Evolutionary conservation across 2,329 filamentous ascomycete species (phyloP).

Genomic region (Penicillium hordei): DNA sequence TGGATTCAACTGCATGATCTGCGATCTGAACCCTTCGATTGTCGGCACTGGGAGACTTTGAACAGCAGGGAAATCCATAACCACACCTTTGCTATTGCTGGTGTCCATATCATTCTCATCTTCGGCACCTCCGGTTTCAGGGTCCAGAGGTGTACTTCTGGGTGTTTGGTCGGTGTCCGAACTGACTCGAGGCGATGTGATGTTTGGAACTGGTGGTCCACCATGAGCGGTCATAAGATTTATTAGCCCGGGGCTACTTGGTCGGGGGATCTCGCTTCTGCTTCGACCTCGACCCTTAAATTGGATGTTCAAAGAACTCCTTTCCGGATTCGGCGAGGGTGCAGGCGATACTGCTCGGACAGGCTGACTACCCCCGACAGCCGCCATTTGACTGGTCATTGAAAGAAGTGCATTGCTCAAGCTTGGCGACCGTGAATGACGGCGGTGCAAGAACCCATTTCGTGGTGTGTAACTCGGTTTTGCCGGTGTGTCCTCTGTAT

Average conservation of each 20-base stretch:
- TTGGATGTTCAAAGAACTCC: conserved; percentile 47
- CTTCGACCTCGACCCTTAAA: conserved; percentile 54
- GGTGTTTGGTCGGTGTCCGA: conserved; percentile 13
- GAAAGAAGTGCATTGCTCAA: conserved; percentile 46
- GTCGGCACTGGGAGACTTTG: conserved; percentile 71
- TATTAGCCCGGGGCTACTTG: conserved; percentile 46
- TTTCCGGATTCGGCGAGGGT: conserved; percentile 38
- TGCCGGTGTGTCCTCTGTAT: conserved; percentile 23
- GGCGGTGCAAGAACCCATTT: conserved; percentile 36
- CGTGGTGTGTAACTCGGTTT: conserved; percentile 38
- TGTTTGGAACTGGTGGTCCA: conserved; percentile 58
- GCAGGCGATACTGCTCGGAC: conserved; percentile 52
- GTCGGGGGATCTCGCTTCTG: conserved; percentile 56
- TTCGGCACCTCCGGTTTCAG: conserved; percentile 37
- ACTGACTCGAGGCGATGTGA: conserved; percentile 45
- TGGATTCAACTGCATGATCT: conserved; percentile 74
- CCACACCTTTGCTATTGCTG: conserved; percentile 59
- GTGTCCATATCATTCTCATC: conserved; percentile 58
- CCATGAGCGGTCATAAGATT: conserved; percentile 58
- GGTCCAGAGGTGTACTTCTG: conserved; percentile 14
- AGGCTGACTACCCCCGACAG: conserved; percentile 56
- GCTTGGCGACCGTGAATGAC: conserved; percentile 37
- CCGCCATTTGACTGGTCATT: conserved; percentile 48
- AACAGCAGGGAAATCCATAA: conserved; percentile 61
- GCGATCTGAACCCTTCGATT: conserved; percentile 71